Conservation (phyloP, 179 eudicot species). For the Silene vulgaris region DNA sequence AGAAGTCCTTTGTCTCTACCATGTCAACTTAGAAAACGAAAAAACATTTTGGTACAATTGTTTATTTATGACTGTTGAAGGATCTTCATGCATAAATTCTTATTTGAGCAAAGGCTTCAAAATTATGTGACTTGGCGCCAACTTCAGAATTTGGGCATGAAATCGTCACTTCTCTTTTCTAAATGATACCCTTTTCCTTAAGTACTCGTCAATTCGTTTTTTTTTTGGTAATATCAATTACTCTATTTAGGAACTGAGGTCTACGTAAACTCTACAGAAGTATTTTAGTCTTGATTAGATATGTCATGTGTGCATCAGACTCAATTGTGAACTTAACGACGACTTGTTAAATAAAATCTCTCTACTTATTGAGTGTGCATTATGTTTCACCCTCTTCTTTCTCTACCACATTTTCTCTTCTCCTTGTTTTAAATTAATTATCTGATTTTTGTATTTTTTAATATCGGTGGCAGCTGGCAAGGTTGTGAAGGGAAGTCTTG, state of each 20-base stretch:
- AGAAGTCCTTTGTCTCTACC: no score
- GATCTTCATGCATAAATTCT: no score
- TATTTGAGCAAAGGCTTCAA: no score
- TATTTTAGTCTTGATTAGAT: background rate
- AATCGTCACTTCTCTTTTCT: background rate
- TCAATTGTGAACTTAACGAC: background rate
- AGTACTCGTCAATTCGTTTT: background rate
- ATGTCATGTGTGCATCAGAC: background rate
- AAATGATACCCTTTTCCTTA: background rate
- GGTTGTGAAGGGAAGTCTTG: slow-evolving; percentile 44
- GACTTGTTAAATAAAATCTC: background rate
- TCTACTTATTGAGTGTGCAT: slow-evolving; percentile 2
- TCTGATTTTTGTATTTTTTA: background rate
- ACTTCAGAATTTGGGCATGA: background rate
- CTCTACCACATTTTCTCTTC: background rate
- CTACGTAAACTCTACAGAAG: background rate
- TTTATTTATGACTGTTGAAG: no score
- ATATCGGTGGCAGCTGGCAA: slow-evolving; percentile 56
- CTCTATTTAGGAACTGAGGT: background rate
- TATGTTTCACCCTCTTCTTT: background rate
- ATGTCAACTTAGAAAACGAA: no score
- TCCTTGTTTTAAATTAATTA: background rate
- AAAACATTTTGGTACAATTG: no score
- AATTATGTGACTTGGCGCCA: no score
- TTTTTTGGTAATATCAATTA: background rate